Percentiles rank a stretch among this genome's conserved stretches.
phyloP scores from a whole-genome alignment of 1,284 basidiomycete species.

The Prillingera fragicola region DNA sequence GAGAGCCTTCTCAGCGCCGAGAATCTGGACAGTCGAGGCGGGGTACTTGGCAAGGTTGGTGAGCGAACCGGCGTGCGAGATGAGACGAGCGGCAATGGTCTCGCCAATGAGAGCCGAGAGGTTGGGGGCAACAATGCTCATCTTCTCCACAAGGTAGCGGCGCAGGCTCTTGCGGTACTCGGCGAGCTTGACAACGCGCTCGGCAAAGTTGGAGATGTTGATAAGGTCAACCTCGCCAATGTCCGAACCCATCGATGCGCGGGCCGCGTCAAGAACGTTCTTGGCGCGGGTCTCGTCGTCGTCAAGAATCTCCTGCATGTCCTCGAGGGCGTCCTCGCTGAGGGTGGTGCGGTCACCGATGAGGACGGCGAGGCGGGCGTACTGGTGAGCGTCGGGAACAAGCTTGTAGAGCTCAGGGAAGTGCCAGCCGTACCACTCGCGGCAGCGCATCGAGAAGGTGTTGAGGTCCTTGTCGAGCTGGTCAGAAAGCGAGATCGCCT shows the following conservation, averaged over 20 bases:
- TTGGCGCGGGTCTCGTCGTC: constrained; percentile 82
- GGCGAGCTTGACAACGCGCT: constrained; percentile 82
- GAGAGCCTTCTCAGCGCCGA: constrained; percentile 96
- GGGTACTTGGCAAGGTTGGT: constrained; percentile 98
- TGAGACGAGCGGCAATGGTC: constrained; percentile 88
- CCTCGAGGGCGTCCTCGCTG: constrained; percentile 65
- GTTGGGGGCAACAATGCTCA: constrained; percentile 96
- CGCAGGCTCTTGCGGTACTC: constrained; percentile 92
- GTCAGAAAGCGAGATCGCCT: constrained; percentile 96
- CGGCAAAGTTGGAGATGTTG: constrained; percentile 91
- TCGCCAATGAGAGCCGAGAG: constrained; percentile 91
- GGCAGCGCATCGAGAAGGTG: constrained; percentile 94
- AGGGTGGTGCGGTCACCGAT: constrained; percentile 75
- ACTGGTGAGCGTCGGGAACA: constrained; percentile 92
- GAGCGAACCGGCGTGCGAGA: constrained; percentile 95
- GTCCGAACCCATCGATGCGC: constrained; percentile 90
- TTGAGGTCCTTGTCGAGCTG: constrained; percentile 99
- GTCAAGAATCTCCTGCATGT: constrained; percentile 75
- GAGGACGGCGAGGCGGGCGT: constrained; percentile 79
- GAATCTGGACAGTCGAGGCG: constrained; percentile 94
- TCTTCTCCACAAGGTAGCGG: constrained; percentile 89
- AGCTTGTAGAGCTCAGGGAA: constrained; percentile 96
- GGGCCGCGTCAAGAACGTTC: constrained; percentile 90
- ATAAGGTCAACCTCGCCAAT: constrained; percentile 92
- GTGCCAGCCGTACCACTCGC: constrained; percentile 99